Evolutionary conservation across 1,284 basidiomycete genomes (phyloP), one percentile per base, ranked within the genome.

Genomic region (Trichosporon asahii): DNA sequence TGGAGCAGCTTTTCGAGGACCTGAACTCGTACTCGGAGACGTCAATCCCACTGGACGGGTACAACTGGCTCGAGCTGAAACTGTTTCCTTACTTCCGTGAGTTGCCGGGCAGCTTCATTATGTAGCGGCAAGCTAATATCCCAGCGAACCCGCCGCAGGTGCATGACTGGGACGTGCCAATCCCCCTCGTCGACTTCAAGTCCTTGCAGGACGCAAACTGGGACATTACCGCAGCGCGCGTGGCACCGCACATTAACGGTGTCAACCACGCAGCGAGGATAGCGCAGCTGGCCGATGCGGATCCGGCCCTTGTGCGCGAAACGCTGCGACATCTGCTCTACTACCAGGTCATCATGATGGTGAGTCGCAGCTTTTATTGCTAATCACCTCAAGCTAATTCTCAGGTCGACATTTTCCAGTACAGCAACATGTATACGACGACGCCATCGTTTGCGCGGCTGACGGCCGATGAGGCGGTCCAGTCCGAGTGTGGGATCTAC

Each of bases 1-100:
- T 99, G 35, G 96, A 99, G 82, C 95, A 98, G 80, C 87, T 99
- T 0, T 98, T 95, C 76, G 95, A 98, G 79, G 97, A 99, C 77
- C 85, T 99, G 73, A 98, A 98, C 84, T 95, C 93, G 4, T 99
- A 97, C 84, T 94, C 93, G 0, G 95, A 97, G 83, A 95, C 95
- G 1, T 93, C 92, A 1, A 95, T 98, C 67, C 87, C 88, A 1
- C 89, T 98, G 70, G 93, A 95, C 80, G 87, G 88, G 66, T 94
- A 93, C 86, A 95, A 94, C 79, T 93, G 92, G 4, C 91, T 97
- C 70, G 94, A 97, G 79, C 84, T 99, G 76, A 97, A 97, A 72
- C 91, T 99, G 44, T 95, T 98, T 73, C 97, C 94, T 0, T 96
- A 95, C 82, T 98, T 95, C 77, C 92, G 83, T 83, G 65, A 72